These are phyloP conservation scores for Arthonia radiata DNA, from an alignment of 495 filamentous ascomycete genomes.

Conservation along the genomic window DNA sequence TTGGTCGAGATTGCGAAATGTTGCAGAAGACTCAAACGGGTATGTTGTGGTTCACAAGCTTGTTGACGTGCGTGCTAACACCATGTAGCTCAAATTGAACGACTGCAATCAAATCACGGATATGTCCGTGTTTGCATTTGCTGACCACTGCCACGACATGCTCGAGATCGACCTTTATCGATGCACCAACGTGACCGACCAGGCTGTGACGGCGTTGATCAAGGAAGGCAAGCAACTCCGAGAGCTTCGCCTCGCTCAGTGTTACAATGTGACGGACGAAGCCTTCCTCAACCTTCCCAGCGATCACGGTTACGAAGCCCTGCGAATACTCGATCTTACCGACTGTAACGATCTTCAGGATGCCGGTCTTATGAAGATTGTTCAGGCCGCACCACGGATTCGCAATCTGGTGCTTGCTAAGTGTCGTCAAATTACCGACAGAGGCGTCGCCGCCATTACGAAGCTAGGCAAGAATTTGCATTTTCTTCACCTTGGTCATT, in stretches of 20 bases:
- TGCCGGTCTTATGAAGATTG: conserved; percentile 63
- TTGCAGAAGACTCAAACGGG: conserved; percentile 71
- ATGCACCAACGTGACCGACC: conserved; percentile 55
- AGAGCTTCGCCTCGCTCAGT: conserved; percentile 69
- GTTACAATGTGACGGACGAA: conserved; percentile 52
- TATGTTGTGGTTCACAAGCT: conserved; percentile 18
- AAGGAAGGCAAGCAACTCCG: conserved; percentile 53
- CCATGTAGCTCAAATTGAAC: conserved; percentile 67
- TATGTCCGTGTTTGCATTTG: conserved; percentile 57
- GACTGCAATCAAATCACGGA: conserved; percentile 61
- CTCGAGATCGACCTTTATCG: conserved; percentile 89
- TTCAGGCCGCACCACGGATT: conserved; percentile 62
- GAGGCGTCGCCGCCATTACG: conserved; percentile 64
- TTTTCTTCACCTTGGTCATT: conserved; percentile 89
- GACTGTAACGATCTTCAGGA: conserved; percentile 65
- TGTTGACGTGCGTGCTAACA: conserved; percentile 8
- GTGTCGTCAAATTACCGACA: conserved; percentile 76
- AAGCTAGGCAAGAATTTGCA: conserved; percentile 86
- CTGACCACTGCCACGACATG: conserved; percentile 66
- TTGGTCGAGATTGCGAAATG: conserved; percentile 57
- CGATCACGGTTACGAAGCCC: conserved; percentile 46
- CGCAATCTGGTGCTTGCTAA: conserved; percentile 87
- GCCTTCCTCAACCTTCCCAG: conserved; percentile 67
- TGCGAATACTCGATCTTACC: conserved; percentile 86
- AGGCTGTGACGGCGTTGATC: conserved; percentile 55